A percentile compares a stretch with the other conserved stretches of the same genome.
These are phyloP conservation scores for Trypanosoma theileri DNA, from an alignment of 208 protist species.

Conservation along the genomic window DNA sequence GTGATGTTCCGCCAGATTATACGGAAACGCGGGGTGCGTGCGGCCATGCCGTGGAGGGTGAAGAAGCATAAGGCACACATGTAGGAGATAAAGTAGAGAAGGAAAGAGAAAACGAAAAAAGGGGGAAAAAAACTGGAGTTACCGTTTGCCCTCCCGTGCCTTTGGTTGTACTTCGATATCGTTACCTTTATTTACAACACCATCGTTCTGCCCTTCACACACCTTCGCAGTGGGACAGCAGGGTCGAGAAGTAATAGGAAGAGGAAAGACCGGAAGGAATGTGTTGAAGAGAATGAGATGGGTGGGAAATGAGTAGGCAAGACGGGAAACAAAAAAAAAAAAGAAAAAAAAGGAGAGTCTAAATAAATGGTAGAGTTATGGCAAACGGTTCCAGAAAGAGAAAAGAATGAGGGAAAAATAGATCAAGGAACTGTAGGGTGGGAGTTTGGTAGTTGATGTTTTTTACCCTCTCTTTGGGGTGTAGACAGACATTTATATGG, in stretches of 20 bases:
- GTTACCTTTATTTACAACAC: too few species aligned
- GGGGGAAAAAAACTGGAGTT: conserved; percentile 6
- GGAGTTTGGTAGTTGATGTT: too few species aligned
- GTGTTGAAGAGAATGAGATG: background rate
- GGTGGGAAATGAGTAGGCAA: background rate
- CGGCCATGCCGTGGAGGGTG: conserved; percentile 10
- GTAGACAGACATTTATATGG: too few species aligned
- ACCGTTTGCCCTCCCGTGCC: too few species aligned
- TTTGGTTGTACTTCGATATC: too few species aligned
- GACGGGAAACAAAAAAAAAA: conserved; percentile 11
- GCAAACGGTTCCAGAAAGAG: too few species aligned
- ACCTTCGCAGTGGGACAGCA: too few species aligned
- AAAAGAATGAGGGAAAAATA: too few species aligned
- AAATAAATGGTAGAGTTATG: background rate
- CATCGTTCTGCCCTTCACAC: too few species aligned
- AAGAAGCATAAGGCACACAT: background rate
- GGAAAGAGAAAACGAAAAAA: background rate
- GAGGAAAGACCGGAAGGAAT: background rate
- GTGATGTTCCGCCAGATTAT: conserved; percentile 40
- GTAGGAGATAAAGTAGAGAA: background rate
- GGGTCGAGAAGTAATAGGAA: too few species aligned
- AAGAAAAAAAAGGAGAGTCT: conserved; percentile 15
- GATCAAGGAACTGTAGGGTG: too few species aligned
- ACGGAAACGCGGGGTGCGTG: conserved; percentile 26
- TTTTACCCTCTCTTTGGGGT: background rate